phyloP scores from a whole-genome alignment of 768 basidiomycete species.

The Phallus indusiatus region DNA sequence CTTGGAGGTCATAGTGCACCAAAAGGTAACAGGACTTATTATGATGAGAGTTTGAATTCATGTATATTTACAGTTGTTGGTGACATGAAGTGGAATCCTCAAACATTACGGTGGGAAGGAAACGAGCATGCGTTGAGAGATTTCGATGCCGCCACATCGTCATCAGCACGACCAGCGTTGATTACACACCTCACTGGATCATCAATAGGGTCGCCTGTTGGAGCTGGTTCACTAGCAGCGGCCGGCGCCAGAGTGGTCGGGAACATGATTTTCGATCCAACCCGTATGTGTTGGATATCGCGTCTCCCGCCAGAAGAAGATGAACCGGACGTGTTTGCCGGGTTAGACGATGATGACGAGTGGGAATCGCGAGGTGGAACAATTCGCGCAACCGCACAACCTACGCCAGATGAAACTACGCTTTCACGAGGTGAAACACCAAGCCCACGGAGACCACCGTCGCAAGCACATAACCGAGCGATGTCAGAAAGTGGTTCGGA shows the following conservation, averaged over 20 bases:
- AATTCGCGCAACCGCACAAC: conserved; percentile 53
- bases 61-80: conserved; percentile 59
- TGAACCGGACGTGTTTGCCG: conserved; percentile 92
- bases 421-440: conserved; percentile 31
- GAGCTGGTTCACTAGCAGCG: conserved; percentile 40
- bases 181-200: conserved; percentile 91
- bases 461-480: conserved; percentile 46
- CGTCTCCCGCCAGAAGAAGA: conserved; percentile 79
- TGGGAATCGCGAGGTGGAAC: conserved; percentile 74
- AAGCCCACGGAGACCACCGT: conserved; percentile 40
- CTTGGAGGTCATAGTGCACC: conserved; percentile 55
- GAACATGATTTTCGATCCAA: conserved; percentile 96
- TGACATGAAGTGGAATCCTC: conserved; percentile 97
- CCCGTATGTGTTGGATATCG: conserved; percentile 92
- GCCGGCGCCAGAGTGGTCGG: conserved; percentile 85
- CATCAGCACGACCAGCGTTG: conserved; percentile 85
- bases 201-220: conserved; percentile 71
- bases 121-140: conserved; percentile 88
- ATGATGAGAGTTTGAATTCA: background rate
- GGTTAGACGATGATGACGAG: conserved; percentile 74
- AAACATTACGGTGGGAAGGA: conserved; percentile 88
- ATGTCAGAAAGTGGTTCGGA: conserved; percentile 72
- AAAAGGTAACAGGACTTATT: conserved; percentile 48
- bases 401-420: background rate
- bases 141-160: conserved; percentile 73